Percentiles rank a stretch among this genome's conserved stretches.
Evolutionary conservation across 2,329 filamentous ascomycete species (phyloP).

Genomic region (Lanzia echinophila): DNA sequence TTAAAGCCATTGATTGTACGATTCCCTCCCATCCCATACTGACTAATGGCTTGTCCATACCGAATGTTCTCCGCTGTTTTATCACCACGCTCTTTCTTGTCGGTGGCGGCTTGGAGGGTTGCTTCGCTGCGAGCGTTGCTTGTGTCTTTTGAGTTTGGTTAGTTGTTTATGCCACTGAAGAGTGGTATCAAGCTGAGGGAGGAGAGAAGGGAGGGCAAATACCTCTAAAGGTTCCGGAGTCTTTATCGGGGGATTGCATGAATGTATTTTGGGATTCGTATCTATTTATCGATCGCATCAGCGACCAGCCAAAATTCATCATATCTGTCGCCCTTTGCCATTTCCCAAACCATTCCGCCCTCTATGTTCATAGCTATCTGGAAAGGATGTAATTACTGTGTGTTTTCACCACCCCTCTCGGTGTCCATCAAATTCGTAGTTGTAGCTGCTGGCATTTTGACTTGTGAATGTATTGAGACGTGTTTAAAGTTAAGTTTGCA

Average conservation of each 20-base stretch:
- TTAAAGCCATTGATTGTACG: no score
- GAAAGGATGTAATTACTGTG: conserved; percentile 45
- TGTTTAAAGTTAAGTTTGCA: background rate
- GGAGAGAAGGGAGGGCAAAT: background rate
- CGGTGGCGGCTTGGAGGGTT: conserved; percentile 8
- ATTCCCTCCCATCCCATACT: no score
- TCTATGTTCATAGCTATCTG: background rate
- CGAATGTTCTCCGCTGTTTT: conserved; percentile 45
- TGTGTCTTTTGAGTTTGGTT: conserved; percentile 14
- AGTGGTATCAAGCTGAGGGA: background rate
- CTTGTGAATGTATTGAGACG: background rate
- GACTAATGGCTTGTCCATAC: conserved; percentile 49
- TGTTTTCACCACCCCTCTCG: conserved; percentile 51
- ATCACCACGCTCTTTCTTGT: conserved; percentile 34
- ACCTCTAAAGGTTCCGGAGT: conserved; percentile 52
- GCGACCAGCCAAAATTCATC: no score
- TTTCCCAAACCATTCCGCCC: background rate
- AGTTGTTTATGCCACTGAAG: background rate
- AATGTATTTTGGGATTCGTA: conserved; percentile 52
- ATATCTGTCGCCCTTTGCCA: background rate
- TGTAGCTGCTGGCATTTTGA: conserved; percentile 14
- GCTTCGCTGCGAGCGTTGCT: conserved; percentile 8
- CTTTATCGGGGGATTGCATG: conserved; percentile 43
- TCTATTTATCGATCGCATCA: conserved; percentile 29
- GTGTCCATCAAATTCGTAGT: conserved; percentile 48